Base-by-base conservation (phyloP, 2,329 filamentous ascomycete species). In the Clonostachys rosea region DNA sequence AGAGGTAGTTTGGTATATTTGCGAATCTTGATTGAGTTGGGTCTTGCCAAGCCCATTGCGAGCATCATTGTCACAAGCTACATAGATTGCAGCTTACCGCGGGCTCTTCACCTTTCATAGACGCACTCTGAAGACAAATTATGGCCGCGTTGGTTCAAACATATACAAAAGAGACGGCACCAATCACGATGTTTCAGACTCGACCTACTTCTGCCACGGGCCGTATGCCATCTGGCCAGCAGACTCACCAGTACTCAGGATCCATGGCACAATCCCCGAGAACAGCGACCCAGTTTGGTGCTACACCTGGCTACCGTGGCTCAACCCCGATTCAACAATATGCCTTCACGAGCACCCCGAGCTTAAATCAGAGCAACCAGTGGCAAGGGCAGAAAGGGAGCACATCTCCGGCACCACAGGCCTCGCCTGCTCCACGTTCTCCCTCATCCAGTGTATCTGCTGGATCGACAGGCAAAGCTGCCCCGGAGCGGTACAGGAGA, bases 141-240 rank as follows among this genome's bases (percentile, higher is more conserved):
- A 92, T 94, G 89, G 88, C 88, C 75, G 87, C 88, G 68, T 77
- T 92, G 75, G 86, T 91, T 62, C 89, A 92, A 72, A 83, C 86
- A 52, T 88, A 87, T 64, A 81, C 87, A 60, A 85, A 89, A 71
- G 86, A 89, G 69, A 83, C 84, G 61, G 76, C 78, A 67, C 84
- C 86, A 56, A 78, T 84, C 59, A 84, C 84, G 54, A 86, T 91
- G 79, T 83, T 91, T 60, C 87, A 90, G 66, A 79, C 84, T 58
- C 81, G 85, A 64, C 81, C 85, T 52, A 76, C 78, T 47, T 85
- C 87, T 50, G 60, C 58, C 42, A 53, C 59, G 46, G 58, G 54
- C 56, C 67, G 69, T 55, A 81, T 85, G 63, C 64, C 76, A 47
- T 62, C 70, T 44, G 63, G 71, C 47, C 78, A 79, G 59, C 77